Percentiles rank a stretch among this genome's conserved stretches.
Evolutionary conservation across 2,329 filamentous ascomycete genomes (phyloP).

Genomic region (Claviceps pazoutovae): DNA sequence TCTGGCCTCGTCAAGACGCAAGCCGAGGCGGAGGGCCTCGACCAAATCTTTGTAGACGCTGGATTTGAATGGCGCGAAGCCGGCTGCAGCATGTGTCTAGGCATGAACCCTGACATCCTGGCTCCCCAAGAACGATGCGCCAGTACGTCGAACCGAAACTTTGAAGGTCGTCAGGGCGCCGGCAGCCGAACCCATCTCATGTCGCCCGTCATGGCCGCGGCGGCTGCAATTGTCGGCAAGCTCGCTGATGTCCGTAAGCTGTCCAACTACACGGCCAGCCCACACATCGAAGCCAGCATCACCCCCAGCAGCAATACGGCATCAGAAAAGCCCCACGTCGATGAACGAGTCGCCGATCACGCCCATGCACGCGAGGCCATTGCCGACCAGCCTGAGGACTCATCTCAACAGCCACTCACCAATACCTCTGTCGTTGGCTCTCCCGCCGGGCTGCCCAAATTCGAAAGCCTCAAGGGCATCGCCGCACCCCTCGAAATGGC

Average conservation of each 20-base stretch:
- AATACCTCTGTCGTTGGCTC: slow-evolving; percentile 37
- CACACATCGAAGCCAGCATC: slow-evolving; percentile 44
- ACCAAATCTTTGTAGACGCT: slow-evolving; percentile 81
- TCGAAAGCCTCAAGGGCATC: slow-evolving; percentile 70
- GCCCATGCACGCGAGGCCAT: slow-evolving; percentile 39
- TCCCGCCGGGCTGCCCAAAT: slow-evolving; percentile 63
- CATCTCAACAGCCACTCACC: slow-evolving; percentile 38
- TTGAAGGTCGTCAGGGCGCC: slow-evolving; percentile 90
- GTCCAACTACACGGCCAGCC: slow-evolving; percentile 43
- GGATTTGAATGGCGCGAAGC: slow-evolving; percentile 98
- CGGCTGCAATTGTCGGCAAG: slow-evolving; percentile 78
- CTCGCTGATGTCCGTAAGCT: slow-evolving; percentile 83
- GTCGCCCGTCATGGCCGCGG: slow-evolving; percentile 94
- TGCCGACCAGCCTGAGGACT: slow-evolving; percentile 48
- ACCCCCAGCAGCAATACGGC: slow-evolving; percentile 12
- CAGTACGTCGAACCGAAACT: slow-evolving; percentile 92
- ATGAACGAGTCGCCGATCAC: slow-evolving; percentile 37
- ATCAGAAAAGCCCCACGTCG: slow-evolving; percentile 33
- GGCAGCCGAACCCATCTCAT: slow-evolving; percentile 85
- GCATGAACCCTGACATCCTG: slow-evolving; percentile 98
- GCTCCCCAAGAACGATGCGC: slow-evolving; percentile 86
- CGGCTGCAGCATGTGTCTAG: slow-evolving; percentile 96
- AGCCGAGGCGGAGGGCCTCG: slow-evolving; percentile 81
- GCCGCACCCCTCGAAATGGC: slow-evolving; percentile 75
- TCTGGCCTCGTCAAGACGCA: slow-evolving; percentile 88